Evolutionary conservation across 2,329 filamentous ascomycete species (phyloP).

Genomic region (Trichoderma semiorbis): DNA sequence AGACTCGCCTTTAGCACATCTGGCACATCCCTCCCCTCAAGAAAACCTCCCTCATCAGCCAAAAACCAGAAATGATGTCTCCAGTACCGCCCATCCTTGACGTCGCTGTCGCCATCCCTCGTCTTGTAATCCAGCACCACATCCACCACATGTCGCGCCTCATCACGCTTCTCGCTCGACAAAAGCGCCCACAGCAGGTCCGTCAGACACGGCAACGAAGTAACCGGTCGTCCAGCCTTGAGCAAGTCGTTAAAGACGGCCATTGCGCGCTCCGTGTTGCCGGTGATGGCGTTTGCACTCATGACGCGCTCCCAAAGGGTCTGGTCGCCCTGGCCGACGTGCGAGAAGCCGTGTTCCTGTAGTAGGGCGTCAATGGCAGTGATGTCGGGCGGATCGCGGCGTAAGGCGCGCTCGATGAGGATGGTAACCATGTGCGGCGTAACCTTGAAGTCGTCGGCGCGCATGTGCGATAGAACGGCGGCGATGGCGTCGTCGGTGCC

Average conservation of each 20-base stretch:
- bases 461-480: conserved; percentile 62
- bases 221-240: conserved; percentile 37
- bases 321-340: conserved; percentile 45
- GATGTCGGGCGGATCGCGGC: conserved; percentile 54
- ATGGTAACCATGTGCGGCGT: conserved; percentile 71
- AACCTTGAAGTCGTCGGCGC: conserved; percentile 46
- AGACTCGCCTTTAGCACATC: conserved; percentile 19
- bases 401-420: conserved; percentile 65
- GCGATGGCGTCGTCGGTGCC: conserved; percentile 50
- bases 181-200: conserved; percentile 40
- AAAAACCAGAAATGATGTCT: conserved; percentile 50
- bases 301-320: conserved; percentile 70
- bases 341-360: conserved; percentile 47
- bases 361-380: conserved; percentile 59
- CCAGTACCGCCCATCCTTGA: conserved; percentile 37
- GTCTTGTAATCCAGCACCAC: conserved; percentile 30
- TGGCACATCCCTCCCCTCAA: conserved; percentile 28
- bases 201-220: conserved; percentile 42
- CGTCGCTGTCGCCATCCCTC: not conserved
- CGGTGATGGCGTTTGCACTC: conserved; percentile 58
- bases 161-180: conserved; percentile 22
- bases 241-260: conserved; percentile 45
- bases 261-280: conserved; percentile 49
- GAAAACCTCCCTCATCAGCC: conserved; percentile 39
- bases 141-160: conserved; percentile 34